Evolutionary conservation across 257 asterid genomes (phyloP).

Genomic region (Przewalskia tangutica): DNA sequence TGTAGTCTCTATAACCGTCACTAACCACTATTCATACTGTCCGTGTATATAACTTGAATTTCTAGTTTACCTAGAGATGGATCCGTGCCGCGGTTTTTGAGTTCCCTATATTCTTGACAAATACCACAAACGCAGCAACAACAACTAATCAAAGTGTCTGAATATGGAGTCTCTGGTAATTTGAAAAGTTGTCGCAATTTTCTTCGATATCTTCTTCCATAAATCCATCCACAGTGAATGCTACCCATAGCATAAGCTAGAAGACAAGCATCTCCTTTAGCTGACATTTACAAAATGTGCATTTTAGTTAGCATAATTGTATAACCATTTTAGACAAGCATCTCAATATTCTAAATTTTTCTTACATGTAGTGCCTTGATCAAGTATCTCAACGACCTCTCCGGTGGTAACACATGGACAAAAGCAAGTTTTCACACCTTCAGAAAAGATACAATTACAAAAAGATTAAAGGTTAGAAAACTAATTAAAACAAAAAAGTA

Average conservation of each 20-base stretch:
- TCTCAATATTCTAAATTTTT: background rate
- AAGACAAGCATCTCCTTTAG: conserved; percentile 12
- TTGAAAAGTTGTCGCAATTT: conserved; percentile 23
- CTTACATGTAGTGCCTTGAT: conserved; percentile 30
- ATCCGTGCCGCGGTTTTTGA: conserved; percentile 22
- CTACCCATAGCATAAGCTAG: conserved; percentile 17
- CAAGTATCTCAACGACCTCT: conserved; percentile 24
- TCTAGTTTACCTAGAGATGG: conserved; percentile 24
- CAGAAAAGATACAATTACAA: background rate
- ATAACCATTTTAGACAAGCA: too few relatives aligned
- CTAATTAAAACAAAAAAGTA: background rate
- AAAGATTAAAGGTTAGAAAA: background rate
- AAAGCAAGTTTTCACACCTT: conserved; percentile 23
- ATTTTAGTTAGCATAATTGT: background rate
- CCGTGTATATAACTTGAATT: background rate
- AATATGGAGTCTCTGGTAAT: conserved; percentile 26
- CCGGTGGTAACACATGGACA: conserved; percentile 33
- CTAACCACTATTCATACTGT: background rate
- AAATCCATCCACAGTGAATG: conserved; percentile 28
- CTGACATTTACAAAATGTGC: background rate
- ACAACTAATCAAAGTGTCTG: conserved; percentile 20
- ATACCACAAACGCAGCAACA: conserved; percentile 32
- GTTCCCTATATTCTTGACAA: conserved; percentile 33
- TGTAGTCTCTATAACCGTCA: background rate
- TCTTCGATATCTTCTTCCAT: conserved; percentile 25